Conservation (phyloP, 2,329 filamentous ascomycete genomes). For the Cladosporium sp. region DNA sequence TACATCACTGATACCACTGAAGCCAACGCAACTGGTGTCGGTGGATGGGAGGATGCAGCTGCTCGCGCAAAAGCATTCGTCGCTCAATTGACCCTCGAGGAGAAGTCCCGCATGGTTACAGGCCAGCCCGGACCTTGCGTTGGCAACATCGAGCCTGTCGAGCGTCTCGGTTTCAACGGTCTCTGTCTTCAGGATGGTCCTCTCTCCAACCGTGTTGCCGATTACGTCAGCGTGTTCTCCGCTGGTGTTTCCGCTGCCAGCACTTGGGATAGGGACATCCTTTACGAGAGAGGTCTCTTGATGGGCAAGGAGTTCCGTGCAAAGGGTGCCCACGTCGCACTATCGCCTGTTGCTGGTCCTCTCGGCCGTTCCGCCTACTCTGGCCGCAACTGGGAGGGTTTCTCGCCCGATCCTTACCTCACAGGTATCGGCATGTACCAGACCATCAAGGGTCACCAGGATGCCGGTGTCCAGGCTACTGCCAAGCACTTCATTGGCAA, state of each 20-base stretch:
- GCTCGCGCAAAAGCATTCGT: constrained; percentile 39
- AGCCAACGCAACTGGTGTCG: constrained; percentile 23
- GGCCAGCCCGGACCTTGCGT: constrained; percentile 34
- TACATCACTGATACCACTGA: not conserved
- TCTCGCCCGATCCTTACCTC: constrained; percentile 66
- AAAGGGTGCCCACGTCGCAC: constrained; percentile 56
- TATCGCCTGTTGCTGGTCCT: constrained; percentile 40
- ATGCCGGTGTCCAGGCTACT: constrained; percentile 39
- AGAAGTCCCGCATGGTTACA: constrained; percentile 44
- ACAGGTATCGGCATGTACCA: constrained; percentile 50
- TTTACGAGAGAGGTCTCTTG: constrained; percentile 43
- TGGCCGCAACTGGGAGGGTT: constrained; percentile 53
- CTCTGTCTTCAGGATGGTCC: constrained; percentile 83
- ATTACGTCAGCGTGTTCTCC: constrained; percentile 64
- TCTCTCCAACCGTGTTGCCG: constrained; percentile 27
- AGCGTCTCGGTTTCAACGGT: constrained; percentile 34
- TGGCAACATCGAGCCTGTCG: constrained; percentile 37
- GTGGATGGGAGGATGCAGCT: constrained; percentile 18
- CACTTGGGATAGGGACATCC: constrained; percentile 74
- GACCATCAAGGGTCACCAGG: constrained; percentile 53
- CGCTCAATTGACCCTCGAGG: constrained; percentile 39
- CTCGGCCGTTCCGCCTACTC: constrained; percentile 21
- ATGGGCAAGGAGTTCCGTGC: constrained; percentile 35
- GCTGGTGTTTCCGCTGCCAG: constrained; percentile 82
- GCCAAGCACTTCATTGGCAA: constrained; percentile 19